Conservation (phyloP, 495 filamentous ascomycete species). For the Aspergillus egyptiacus region DNA sequence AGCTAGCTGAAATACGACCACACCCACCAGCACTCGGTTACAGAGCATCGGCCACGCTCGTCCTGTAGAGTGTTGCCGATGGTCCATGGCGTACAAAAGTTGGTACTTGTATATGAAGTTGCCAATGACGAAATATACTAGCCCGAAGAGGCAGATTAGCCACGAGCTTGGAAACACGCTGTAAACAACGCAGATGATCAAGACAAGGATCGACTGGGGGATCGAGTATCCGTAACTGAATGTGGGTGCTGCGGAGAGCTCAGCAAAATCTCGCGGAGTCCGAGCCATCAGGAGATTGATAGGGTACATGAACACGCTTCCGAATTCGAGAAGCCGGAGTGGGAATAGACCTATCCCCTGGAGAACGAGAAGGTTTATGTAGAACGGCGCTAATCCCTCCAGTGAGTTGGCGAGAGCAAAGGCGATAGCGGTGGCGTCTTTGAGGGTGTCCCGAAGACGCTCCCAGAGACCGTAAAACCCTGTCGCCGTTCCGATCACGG, state of each 20-base stretch:
- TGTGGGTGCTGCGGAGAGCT: slow-evolving; percentile 72
- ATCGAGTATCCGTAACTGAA: slow-evolving; percentile 97
- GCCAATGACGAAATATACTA: slow-evolving; percentile 83
- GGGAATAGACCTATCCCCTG: slow-evolving; percentile 91
- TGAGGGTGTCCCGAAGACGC: slow-evolving; percentile 63
- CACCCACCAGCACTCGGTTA: slow-evolving; percentile 75
- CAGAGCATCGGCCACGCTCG: slow-evolving; percentile 94
- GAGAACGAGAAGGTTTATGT: slow-evolving; percentile 90
- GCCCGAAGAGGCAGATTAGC: slow-evolving; percentile 73
- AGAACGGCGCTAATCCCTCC: slow-evolving; percentile 69
- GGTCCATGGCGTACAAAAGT: slow-evolving; percentile 96
- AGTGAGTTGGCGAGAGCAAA: slow-evolving; percentile 69
- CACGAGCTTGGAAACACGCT: slow-evolving; percentile 79
- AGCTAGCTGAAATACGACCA: slow-evolving; percentile 82
- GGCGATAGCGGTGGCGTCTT: slow-evolving; percentile 73
- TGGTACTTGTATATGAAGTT: slow-evolving; percentile 98
- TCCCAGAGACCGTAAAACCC: slow-evolving; percentile 61
- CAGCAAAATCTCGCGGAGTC: slow-evolving; percentile 86
- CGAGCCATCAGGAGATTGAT: slow-evolving; percentile 70
- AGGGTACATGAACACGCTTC: slow-evolving; percentile 78
- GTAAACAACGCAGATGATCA: slow-evolving; percentile 94
- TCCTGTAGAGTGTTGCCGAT: slow-evolving; percentile 90
- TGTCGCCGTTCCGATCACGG: slow-evolving; percentile 78
- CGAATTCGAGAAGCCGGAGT: slow-evolving; percentile 85
- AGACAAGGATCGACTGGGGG: slow-evolving; percentile 81